Evolutionary conservation across 495 filamentous ascomycete genomes (phyloP).

Genomic region (Lasiosphaeris hirsuta): DNA sequence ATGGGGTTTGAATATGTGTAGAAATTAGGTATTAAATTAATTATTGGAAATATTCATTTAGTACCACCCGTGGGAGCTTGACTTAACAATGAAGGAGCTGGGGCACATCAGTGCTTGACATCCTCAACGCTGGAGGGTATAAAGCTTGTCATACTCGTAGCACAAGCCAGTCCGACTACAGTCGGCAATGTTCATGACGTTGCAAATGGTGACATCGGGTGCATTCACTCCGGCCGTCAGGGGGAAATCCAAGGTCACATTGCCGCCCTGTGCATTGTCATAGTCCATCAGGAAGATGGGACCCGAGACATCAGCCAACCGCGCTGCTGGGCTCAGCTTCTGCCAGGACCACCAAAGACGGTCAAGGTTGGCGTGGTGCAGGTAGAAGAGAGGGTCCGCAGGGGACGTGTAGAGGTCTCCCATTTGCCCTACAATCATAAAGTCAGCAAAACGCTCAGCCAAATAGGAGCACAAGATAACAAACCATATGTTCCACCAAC

Average conservation of each 20-base stretch:
- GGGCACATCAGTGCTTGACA: not conserved
- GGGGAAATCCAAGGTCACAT: constrained; percentile 30
- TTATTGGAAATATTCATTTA: too few relatives aligned
- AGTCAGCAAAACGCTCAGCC: not conserved
- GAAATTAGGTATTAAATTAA: too few relatives aligned
- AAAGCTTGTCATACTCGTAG: constrained; percentile 38
- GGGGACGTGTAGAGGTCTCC: constrained; percentile 34
- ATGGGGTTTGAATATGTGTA: too few relatives aligned
- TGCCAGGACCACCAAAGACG: constrained; percentile 40
- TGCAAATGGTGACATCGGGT: constrained; percentile 29
- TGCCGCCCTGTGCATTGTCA: constrained; percentile 23
- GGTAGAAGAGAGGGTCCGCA: constrained; percentile 41
- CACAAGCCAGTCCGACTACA: constrained; percentile 31
- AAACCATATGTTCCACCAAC: constrained; percentile 18
- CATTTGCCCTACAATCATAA: constrained; percentile 29
- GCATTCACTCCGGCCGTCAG: constrained; percentile 32
- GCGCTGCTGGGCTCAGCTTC: constrained; percentile 31
- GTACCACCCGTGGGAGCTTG: too few relatives aligned
- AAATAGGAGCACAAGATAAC: not conserved
- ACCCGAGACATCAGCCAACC: constrained; percentile 38
- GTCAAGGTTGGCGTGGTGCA: constrained; percentile 45
- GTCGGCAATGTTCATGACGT: constrained; percentile 36
- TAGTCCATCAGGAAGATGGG: constrained; percentile 21
- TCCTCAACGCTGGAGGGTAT: constrained; percentile 4
- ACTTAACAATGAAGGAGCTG: too few relatives aligned